Conservation (phyloP, 164 flowering plant genomes). For the Dillenia suffruticosa region DNA sequence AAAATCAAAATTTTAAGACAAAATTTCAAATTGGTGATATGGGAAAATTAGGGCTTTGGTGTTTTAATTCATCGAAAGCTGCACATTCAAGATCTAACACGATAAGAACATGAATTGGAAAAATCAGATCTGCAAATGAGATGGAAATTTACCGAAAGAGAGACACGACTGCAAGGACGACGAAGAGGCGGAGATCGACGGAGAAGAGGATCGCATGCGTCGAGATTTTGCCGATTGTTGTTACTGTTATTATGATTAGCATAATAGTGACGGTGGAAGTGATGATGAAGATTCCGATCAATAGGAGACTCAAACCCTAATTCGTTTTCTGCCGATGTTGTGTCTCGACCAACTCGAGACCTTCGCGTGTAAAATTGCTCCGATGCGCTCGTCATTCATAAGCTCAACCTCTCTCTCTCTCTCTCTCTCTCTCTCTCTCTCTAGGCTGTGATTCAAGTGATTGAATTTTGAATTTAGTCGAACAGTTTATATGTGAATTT, state of each 20-base stretch:
- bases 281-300: constrained; percentile 15
- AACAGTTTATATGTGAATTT: too few species aligned
- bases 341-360: constrained; percentile 36
- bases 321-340: background rate
- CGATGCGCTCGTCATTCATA: constrained; percentile 65
- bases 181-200: constrained; percentile 18
- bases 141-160: background rate
- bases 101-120: too few species aligned
- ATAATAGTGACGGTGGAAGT: constrained; percentile 20
- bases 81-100: too few species aligned
- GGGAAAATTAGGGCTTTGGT: too few species aligned
- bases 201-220: constrained; percentile 23
- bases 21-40: too few species aligned
- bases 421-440: too few species aligned
- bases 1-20: too few species aligned
- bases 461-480: too few species aligned
- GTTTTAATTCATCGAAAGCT: too few species aligned
- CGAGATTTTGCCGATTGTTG: constrained; percentile 21
- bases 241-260: background rate
- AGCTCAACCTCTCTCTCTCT: too few species aligned
- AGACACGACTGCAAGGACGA: constrained; percentile 1
- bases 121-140: too few species aligned
- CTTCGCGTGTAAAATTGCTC: constrained; percentile 48
- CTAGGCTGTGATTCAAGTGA: too few species aligned
- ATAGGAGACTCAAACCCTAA: constrained; percentile 13